phyloP scores from a whole-genome alignment of 345 rosid genomes.

The Salix koriyanagi region DNA sequence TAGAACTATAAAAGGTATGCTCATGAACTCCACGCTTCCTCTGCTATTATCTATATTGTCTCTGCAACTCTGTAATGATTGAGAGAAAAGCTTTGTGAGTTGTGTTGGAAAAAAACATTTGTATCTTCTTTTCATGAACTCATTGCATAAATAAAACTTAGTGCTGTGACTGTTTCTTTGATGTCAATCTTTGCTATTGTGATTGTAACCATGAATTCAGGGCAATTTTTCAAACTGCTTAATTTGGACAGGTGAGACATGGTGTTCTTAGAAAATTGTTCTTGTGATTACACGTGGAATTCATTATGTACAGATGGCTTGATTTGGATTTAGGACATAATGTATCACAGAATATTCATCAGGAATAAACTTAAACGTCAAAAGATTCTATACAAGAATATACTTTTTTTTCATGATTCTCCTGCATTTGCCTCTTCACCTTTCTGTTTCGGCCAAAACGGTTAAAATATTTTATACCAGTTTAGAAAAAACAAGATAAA shows the following conservation, averaged over 20 bases:
- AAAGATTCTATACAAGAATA: constrained; percentile 10
- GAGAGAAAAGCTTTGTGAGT: neutral
- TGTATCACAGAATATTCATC: constrained; percentile 9
- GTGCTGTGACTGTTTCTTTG: neutral
- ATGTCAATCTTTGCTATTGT: neutral
- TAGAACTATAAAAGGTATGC: no score
- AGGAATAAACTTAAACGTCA: neutral
- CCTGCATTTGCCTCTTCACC: neutral
- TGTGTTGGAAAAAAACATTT: neutral
- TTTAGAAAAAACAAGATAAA: no score
- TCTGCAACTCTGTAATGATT: neutral
- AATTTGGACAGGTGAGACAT: neutral
- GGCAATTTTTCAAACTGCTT: neutral
- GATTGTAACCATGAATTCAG: neutral
- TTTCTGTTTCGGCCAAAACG: no score
- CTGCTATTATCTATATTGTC: no score
- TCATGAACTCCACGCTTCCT: no score
- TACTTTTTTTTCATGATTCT: neutral
- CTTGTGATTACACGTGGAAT: constrained; percentile 17
- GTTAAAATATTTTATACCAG: no score
- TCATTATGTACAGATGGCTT: neutral
- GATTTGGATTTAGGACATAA: neutral
- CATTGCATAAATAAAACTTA: neutral
- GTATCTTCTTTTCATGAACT: neutral
- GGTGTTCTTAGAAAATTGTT: neutral